Base-by-base conservation (phyloP, 202 grass and related monocot genomes). In the Schoenoplectus tabernaemontani region DNA sequence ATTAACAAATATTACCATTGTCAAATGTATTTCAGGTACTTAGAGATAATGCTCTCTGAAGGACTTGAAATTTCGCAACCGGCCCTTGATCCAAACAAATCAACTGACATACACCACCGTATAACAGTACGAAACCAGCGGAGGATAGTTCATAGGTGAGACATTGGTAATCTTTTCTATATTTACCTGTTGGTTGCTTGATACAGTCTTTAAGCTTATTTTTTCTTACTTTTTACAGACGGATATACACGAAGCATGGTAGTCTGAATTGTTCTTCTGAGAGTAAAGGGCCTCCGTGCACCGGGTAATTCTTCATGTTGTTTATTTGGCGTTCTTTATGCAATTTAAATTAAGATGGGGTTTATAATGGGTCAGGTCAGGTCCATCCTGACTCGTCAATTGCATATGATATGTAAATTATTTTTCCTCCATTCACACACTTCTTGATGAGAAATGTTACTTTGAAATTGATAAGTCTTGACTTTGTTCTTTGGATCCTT, bases 21-120 rank as follows among this genome's bases (percentile, higher is more conserved):
- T 62, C 13, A 57, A 56, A 46, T 69, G 2, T 34, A 24, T 63
- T 77, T 22, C 89, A 98, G 91, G 84, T 98, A 95, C 89, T 85
- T 98, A 37, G 79, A 91, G 75, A 88, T 98, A 92, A 98, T 98
- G 91, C 85, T 92, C 57, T 95, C 88, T 62, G 91, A 98, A 95
- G 96, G 90, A 17, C 82, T 98, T 47, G 91, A 98, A 89, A 98
- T 98, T 81, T 90, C 96, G 72, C 96, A 98, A 34, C 96, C 96
- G 13, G 96, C 96, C 79, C 78, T 98, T 60, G 96, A 98, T 62
- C 89, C 91, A 85, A 90, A 91, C 91, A 85, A 86, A 79, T 98
- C 91, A 53, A 86, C 81, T 44, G 96, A 98, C 82, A 95, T 98
- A 84, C 96, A 98, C 69, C 96, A 95, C 13, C 86, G 91, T 4